Evolutionary conservation across 805 yeast genomes (phyloP), one percentile per base, ranked within the genome.

Genomic region (Candida xiaguanensis): DNA sequence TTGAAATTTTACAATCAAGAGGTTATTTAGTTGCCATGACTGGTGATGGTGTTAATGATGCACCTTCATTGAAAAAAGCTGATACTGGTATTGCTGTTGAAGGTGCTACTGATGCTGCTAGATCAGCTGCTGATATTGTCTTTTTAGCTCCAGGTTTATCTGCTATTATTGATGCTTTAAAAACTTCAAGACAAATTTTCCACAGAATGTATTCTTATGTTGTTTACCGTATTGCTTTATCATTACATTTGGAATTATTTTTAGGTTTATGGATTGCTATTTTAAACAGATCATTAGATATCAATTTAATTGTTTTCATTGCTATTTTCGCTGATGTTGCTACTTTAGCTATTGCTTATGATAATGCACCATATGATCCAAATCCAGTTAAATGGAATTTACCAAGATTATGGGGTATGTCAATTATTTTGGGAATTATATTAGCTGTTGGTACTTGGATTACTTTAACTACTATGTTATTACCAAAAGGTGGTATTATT

Each of bases 1-100:
- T 88, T 70, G 95, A 87, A 75, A 86, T 87, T 66, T 79, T 88
- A 70, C 96, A 88, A 78, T 78, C 82, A 67, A 83, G 95, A 80
- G 96, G 96, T 73, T 87, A 85, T 82, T 79, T 88, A 74, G 95
- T 89, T 74, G 96, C 96, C 72, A 88, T 88, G 96, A 88, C 96
- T 77, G 96, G 96, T 85, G 96, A 88, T 67, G 96, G 96, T 86
- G 96, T 88, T 66, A 88, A 88, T 78, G 96, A 88, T 74, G 95
- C 96, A 59, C 96, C 96, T 61, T 88, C 96, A 51, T 80, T 88
- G 74, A 88, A 88, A 88, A 88, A 88, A 80, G 95, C 95, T 51
- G 74, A 68, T 59, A 68, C 74, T 48, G 97, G 97, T 83, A 89
- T 89, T 77, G 96, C 97, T 62, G 96, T 88, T 69, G 95, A 88